Conservation (phyloP, 257 asterid species). For the Salvia miltiorrhiza region DNA sequence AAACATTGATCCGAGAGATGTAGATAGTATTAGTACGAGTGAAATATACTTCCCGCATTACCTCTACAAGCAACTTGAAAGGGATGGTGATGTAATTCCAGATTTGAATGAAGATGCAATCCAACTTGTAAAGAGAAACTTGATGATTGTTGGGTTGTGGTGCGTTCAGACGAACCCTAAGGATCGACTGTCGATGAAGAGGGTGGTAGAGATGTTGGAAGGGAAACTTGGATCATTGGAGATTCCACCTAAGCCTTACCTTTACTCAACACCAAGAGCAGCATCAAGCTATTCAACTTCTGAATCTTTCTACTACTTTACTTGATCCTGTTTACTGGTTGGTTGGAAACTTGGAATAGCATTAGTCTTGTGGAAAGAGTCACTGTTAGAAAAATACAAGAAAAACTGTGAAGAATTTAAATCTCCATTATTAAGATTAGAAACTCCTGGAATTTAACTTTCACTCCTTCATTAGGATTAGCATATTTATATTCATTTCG, state of each 20-base stretch:
- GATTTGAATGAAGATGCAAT: constrained; percentile 22
- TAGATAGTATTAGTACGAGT: constrained; percentile 7
- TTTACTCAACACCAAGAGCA: constrained; percentile 21
- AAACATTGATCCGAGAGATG: background rate
- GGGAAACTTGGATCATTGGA: constrained; percentile 20
- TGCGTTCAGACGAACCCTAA: constrained; percentile 43
- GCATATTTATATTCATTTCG: no score
- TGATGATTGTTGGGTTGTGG: constrained; percentile 45
- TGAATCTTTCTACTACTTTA: background rate
- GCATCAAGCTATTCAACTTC: background rate
- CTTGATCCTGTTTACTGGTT: background rate
- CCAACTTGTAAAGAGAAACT: constrained; percentile 18
- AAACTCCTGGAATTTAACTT: no score
- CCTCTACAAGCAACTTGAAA: constrained; percentile 23
- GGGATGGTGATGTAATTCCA: background rate
- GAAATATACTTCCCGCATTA: constrained; percentile 31
- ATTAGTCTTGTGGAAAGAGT: no score
- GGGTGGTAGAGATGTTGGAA: constrained; percentile 46
- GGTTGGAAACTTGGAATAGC: no score
- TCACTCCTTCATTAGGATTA: no score
- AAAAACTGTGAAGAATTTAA: no score
- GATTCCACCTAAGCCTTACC: constrained; percentile 36
- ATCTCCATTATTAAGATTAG: no score
- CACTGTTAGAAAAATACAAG: no score
- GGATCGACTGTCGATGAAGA: constrained; percentile 32